phyloP scores from a whole-genome alignment of 2,329 filamentous ascomycete genomes.

The Sclerotinia nivalis region DNA sequence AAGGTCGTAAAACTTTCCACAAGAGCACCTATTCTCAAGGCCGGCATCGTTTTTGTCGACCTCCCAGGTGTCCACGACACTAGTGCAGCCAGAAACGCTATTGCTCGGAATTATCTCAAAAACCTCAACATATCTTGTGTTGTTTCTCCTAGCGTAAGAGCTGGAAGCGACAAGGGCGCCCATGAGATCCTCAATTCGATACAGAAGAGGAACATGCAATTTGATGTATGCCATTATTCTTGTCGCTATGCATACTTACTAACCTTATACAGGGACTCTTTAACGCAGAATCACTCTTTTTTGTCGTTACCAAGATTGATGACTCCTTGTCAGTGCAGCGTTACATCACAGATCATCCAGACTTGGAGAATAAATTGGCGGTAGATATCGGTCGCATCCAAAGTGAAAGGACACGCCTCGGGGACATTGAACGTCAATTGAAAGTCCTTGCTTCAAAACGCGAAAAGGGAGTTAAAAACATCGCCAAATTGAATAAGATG shows the following conservation, averaged over 20 bases:
- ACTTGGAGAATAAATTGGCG: too few species aligned
- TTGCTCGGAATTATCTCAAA: slow-evolving; percentile 29
- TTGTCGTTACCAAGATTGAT: slow-evolving; percentile 31
- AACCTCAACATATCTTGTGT: slow-evolving; percentile 30
- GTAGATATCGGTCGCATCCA: too few species aligned
- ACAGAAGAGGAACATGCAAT: slow-evolving; percentile 26
- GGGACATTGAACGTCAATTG: neutral
- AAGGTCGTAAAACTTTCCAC: slow-evolving; percentile 28
- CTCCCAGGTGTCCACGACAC: slow-evolving; percentile 32
- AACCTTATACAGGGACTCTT: slow-evolving; percentile 15
- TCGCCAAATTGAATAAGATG: too few species aligned
- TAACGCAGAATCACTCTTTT: slow-evolving; percentile 28
- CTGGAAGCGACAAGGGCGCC: slow-evolving; percentile 24
- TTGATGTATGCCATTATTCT: slow-evolving; percentile 23
- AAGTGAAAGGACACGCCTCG: too few species aligned
- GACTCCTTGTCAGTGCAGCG: slow-evolving; percentile 14
- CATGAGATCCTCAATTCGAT: slow-evolving; percentile 29
- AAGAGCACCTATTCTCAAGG: slow-evolving; percentile 24
- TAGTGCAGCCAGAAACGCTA: slow-evolving; percentile 27
- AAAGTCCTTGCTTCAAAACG: neutral
- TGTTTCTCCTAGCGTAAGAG: slow-evolving; percentile 26
- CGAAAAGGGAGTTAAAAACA: neutral
- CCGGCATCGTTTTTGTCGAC: slow-evolving; percentile 32
- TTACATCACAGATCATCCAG: slow-evolving; percentile 25
- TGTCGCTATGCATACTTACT: neutral